phyloP scores from a whole-genome alignment of 2,329 filamentous ascomycete genomes.

The Botrytis paeoniae region DNA sequence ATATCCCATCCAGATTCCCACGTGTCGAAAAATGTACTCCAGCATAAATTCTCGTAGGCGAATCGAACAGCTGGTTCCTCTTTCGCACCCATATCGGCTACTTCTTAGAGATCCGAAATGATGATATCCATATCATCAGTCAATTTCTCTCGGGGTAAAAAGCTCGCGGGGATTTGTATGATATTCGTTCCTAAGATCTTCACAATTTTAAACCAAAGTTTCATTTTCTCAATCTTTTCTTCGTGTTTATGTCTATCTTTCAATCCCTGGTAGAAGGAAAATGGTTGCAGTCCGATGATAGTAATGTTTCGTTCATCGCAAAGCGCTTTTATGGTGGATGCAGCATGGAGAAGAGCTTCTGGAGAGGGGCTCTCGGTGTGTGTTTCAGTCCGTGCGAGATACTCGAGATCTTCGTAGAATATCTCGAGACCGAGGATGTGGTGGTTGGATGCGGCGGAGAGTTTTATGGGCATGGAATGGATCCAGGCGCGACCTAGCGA shows the following conservation, averaged over 20 bases:
- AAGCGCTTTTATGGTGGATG: constrained; percentile 49
- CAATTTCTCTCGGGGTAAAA: background rate
- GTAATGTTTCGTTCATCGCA: constrained; percentile 56
- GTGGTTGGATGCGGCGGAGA: constrained; percentile 62
- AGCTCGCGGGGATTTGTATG: background rate
- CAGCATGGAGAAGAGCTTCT: constrained; percentile 43
- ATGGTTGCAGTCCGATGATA: constrained; percentile 69
- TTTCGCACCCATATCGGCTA: constrained; percentile 64
- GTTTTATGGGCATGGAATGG: constrained; percentile 57
- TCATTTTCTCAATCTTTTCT: constrained; percentile 57
- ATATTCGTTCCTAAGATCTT: constrained; percentile 60
- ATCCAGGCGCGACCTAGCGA: constrained; percentile 66
- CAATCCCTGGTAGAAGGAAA: constrained; percentile 74
- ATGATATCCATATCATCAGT: constrained; percentile 58
- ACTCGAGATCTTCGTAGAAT: constrained; percentile 71
- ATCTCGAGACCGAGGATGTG: constrained; percentile 69
- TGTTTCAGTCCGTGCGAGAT: constrained; percentile 42
- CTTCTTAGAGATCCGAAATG: constrained; percentile 57
- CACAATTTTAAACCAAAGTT: constrained; percentile 64
- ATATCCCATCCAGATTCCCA: constrained; percentile 73
- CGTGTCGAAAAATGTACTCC: constrained; percentile 64
- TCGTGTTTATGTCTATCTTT: constrained; percentile 59
- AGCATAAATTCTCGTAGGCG: constrained; percentile 70
- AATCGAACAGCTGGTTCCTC: constrained; percentile 58
- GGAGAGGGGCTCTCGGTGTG: constrained; percentile 32